Evolutionary conservation across 2,329 filamentous ascomycete genomes (phyloP).

Genomic region (Nothopassalora personata): DNA sequence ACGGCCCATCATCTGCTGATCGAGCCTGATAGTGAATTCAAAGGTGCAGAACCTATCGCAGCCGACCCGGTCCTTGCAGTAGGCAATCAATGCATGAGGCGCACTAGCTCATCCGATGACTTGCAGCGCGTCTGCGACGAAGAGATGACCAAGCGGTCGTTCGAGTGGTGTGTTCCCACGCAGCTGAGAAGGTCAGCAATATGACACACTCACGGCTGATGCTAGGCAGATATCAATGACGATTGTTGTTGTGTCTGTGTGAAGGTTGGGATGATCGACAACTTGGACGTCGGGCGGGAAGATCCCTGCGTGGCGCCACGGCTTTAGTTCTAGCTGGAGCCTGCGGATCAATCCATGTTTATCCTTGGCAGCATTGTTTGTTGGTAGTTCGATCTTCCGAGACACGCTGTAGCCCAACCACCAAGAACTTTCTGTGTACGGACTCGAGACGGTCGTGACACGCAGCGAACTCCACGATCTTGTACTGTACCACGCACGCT

Average conservation of each 20-base stretch:
- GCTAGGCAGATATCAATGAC: neutral
- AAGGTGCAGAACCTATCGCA: neutral
- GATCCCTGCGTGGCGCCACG: neutral
- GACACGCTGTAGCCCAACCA: neutral
- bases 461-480: neutral
- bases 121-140: neutral
- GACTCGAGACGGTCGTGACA: neutral
- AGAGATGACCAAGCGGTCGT: neutral
- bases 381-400: neutral
- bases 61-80: neutral
- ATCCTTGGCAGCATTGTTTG: neutral
- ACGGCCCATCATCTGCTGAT: neutral
- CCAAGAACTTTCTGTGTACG: neutral
- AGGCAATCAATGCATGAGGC: neutral
- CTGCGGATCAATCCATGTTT: neutral
- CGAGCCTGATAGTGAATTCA: neutral
- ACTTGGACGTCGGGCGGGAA: neutral
- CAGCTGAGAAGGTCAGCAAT: neutral
- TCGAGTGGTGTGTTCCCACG: neutral
- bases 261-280: no score
- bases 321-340: no score
- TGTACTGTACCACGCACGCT: neutral
- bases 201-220: neutral
- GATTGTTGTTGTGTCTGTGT: neutral
- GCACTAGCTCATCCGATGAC: constrained; percentile 4